Conservation (phyloP, 306 rosid species). For the Malus sylvestris region DNA sequence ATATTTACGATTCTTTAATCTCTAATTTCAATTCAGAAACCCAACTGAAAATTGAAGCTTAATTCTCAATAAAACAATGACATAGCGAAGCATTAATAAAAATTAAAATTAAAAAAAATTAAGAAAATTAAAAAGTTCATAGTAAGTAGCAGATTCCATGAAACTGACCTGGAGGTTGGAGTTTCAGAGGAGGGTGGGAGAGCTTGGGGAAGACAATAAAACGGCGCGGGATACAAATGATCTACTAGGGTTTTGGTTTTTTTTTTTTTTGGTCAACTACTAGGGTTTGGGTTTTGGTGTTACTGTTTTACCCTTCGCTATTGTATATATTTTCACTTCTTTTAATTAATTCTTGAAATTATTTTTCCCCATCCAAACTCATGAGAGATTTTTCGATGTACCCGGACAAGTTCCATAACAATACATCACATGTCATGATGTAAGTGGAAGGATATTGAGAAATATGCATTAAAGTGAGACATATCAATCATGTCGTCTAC, state of each 20-base stretch:
- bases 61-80: background rate
- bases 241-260: background rate
- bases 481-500: too few species aligned
- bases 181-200: background rate
- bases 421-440: too few species aligned
- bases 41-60: background rate
- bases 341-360: too few species aligned
- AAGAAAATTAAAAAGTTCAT: background rate
- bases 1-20: background rate
- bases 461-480: too few species aligned
- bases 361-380: too few species aligned
- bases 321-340: background rate
- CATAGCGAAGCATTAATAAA: background rate
- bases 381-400: too few species aligned
- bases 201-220: background rate
- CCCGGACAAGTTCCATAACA: rapidly evolving
- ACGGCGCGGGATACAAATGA: background rate
- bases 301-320: background rate
- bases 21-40: background rate
- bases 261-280: background rate
- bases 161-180: background rate
- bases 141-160: background rate
- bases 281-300: background rate
- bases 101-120: too few species aligned
- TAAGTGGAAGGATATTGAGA: too few species aligned